Evolutionary conservation across 768 basidiomycete genomes (phyloP).

Genomic region (Albatrellus ellisii): DNA sequence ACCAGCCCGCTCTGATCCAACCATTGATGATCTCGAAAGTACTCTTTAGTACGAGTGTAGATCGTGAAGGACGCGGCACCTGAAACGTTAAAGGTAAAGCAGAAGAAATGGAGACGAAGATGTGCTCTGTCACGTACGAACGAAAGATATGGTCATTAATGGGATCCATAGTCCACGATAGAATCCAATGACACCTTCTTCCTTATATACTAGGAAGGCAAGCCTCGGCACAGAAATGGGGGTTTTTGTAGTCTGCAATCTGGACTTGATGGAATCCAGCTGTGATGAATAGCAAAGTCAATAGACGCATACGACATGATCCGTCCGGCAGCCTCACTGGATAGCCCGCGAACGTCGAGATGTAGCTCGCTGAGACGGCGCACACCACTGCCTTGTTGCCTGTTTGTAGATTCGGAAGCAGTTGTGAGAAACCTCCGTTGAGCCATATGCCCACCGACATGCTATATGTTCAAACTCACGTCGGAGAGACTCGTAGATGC

Average conservation of each 20-base stretch:
- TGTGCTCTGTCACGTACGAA: conserved; percentile 55
- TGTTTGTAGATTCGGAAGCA: too few species aligned
- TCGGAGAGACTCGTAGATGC: conserved; percentile 12
- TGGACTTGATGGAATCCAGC: conserved; percentile 91
- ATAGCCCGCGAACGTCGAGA: conserved; percentile 88
- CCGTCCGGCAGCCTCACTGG: conserved; percentile 44
- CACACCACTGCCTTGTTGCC: conserved; percentile 83
- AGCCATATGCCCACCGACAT: too few species aligned
- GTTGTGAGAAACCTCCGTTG: not conserved
- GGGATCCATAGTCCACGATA: conserved; percentile 89
- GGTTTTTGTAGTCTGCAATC: conserved; percentile 75
- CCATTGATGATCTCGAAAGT: conserved; percentile 43
- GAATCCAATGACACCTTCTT: conserved; percentile 83
- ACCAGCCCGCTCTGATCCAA: conserved; percentile 44
- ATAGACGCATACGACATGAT: not conserved
- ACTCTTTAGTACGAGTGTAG: conserved; percentile 74
- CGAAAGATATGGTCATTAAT: conserved; percentile 89
- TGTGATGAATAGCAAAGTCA: conserved; percentile 19
- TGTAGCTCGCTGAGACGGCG: conserved; percentile 82
- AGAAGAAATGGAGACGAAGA: conserved; percentile 2
- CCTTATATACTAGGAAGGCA: conserved; percentile 60
- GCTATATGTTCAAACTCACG: conserved; percentile 11
- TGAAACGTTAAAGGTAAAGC: conserved; percentile 19
- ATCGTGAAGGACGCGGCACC: conserved; percentile 89
- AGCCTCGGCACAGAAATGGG: conserved; percentile 62